Evolutionary conservation across 2,329 filamentous ascomycete species (phyloP).

Genomic region (Nigrospora sphaerica): DNA sequence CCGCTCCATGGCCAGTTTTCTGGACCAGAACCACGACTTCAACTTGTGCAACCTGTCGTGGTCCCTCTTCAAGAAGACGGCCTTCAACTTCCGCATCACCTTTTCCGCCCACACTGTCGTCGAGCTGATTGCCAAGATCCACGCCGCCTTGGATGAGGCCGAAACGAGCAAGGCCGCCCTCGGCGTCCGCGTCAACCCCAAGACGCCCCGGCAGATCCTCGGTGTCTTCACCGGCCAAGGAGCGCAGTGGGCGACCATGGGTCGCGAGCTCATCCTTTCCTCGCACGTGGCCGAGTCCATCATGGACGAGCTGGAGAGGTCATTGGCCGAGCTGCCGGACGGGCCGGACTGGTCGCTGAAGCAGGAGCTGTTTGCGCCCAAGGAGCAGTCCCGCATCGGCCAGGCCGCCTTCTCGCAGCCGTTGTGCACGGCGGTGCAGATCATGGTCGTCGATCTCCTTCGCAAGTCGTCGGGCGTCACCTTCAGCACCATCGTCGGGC

Average conservation of each 20-base stretch:
- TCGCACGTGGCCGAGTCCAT: background rate
- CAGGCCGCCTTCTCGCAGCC: slow-evolving; percentile 39
- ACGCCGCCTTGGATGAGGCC: too few species aligned
- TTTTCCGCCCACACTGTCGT: too few species aligned
- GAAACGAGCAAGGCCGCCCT: too few species aligned
- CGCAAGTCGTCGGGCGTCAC: slow-evolving; percentile 21
- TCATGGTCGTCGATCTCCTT: slow-evolving; percentile 31
- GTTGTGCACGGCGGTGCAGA: slow-evolving; percentile 45
- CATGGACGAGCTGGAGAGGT: background rate
- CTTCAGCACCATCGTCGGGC: slow-evolving; percentile 33
- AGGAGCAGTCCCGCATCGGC: slow-evolving; percentile 19
- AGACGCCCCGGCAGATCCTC: slow-evolving; percentile 12
- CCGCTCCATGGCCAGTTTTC: too few species aligned
- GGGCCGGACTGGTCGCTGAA: slow-evolving; percentile 25
- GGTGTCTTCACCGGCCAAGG: slow-evolving; percentile 28
- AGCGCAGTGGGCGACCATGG: slow-evolving; percentile 27
- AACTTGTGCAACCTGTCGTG: slow-evolving; percentile 12
- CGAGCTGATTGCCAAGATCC: too few species aligned
- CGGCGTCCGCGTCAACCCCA: too few species aligned
- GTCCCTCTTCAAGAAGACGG: too few species aligned
- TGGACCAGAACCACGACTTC: slow-evolving; percentile 8
- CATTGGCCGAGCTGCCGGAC: slow-evolving; percentile 11
- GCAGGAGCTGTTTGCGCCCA: slow-evolving; percentile 22
- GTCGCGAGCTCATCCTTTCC: slow-evolving; percentile 15
- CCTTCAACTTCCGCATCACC: too few species aligned